Percentiles rank a stretch among this genome's conserved stretches.
phyloP scores from a whole-genome alignment of 2,329 filamentous ascomycete species.

The Sporothrix mexicana region DNA sequence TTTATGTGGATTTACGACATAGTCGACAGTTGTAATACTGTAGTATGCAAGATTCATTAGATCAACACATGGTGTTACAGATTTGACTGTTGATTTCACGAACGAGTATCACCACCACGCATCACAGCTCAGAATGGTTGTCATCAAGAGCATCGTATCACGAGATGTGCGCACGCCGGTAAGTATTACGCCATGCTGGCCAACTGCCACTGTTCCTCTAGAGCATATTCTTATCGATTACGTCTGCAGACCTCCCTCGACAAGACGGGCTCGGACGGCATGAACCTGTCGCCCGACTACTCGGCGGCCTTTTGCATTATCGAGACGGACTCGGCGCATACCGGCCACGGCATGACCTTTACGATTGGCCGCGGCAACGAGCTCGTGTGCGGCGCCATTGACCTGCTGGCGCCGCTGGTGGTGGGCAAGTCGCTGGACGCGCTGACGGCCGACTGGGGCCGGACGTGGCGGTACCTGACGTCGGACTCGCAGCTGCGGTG shows the following conservation, averaged over 20 bases:
- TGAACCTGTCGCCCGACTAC: conserved; percentile 89
- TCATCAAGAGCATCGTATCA: conserved; percentile 10
- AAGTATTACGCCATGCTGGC: too few relatives aligned
- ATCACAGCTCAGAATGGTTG: neutral
- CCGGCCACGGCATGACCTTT: conserved; percentile 84
- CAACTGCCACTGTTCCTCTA: too few relatives aligned
- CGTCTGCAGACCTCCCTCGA: conserved; percentile 91
- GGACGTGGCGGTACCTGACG: conserved; percentile 91
- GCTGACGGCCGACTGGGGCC: conserved; percentile 72
- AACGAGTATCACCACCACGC: conserved; percentile 10
- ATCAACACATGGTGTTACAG: too few relatives aligned
- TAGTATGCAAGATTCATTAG: neutral
- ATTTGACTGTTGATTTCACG: too few relatives aligned
- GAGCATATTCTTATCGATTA: too few relatives aligned
- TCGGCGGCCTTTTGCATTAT: conserved; percentile 92
- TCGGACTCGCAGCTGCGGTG: conserved; percentile 88
- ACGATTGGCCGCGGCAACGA: conserved; percentile 91
- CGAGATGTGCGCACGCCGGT: conserved; percentile 7
- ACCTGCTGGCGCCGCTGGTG: conserved; percentile 70
- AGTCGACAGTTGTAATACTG: neutral
- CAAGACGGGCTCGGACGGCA: conserved; percentile 93
- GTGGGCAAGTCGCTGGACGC: conserved; percentile 67
- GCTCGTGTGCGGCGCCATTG: conserved; percentile 85
- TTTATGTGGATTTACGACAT: too few relatives aligned
- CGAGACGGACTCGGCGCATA: conserved; percentile 73